Base-by-base conservation (phyloP, 2,329 filamentous ascomycete species). In the Xylaria polymorpha region DNA sequence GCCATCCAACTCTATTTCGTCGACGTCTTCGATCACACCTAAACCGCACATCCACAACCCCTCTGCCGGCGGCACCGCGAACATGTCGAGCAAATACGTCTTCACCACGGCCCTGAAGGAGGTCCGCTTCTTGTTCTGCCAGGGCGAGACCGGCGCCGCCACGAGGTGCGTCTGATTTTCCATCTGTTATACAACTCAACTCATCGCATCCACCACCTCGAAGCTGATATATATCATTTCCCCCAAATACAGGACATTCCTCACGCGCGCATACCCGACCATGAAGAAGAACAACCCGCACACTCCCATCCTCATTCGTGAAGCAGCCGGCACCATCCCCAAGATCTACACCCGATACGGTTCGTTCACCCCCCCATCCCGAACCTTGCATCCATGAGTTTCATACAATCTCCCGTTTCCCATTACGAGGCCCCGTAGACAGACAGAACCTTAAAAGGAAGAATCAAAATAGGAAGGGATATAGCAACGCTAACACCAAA, bases 201-300 rank as follows among this genome's bases (percentile, higher is more conserved):
- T 22, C 6, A 55, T 15, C 7, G 8, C 15, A 32, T 22, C 29
- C 14, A 29, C 37, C 18, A n/a, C 37, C 20, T 32, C 14, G 18
- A 22, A 41, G 60, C 58, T 59, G 29, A 67, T 44, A 22, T 3
- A 39, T 41, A 7, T 6, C 22, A 32, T 18, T 15, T 57, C 41
- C 50, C 15, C 1, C 25, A 20, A 53, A 4, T 12, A 32, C 76
- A 98, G 96, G 81, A 91, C 92, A 37, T 99, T 99, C 84, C 87
- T 99, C 74, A 91, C 91, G 73, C 90, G 93, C 80, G 91, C 94
- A 74, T 99, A 99, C 83, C 96, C 96, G 56, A 96, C 93, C 69
- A 98, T 99, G 95, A 99, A 99, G 90, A 97, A 97, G 87, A 93
- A 95, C 87, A 99, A 99, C 85, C 96, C 96, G 66, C 86, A 92